Conservation (phyloP, 306 rosid genomes). For the Dryas alaskensis region DNA sequence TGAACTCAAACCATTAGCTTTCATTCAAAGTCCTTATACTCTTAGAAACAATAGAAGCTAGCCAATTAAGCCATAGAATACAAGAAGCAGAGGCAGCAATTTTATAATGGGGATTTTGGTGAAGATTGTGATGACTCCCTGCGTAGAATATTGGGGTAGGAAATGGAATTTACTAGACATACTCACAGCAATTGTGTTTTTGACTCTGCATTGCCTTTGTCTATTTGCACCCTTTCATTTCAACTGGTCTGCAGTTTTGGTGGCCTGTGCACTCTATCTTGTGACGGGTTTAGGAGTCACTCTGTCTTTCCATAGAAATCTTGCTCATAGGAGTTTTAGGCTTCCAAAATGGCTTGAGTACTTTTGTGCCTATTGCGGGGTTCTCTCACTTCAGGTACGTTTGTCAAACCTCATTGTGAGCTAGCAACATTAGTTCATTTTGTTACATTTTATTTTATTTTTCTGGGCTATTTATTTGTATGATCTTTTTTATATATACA, state of each 20-base stretch:
- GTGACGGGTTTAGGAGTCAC: constrained; percentile 71
- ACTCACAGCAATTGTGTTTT: constrained; percentile 48
- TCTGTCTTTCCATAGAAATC: constrained; percentile 69
- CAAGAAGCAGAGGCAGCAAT: too few species aligned
- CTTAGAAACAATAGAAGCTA: too few species aligned
- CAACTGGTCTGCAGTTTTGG: constrained; percentile 62
- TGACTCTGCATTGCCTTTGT: constrained; percentile 49
- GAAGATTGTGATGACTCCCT: not conserved
- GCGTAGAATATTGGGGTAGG: constrained; percentile 43
- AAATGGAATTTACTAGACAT: constrained; percentile 65
- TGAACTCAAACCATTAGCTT: too few species aligned
- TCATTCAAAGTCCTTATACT: too few species aligned
- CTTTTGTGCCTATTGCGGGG: constrained; percentile 69
- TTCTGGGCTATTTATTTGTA: too few species aligned
- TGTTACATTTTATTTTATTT: not conserved
- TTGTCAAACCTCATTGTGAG: too few species aligned
- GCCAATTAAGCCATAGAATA: too few species aligned
- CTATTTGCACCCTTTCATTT: constrained; percentile 68
- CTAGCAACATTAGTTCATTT: not conserved
- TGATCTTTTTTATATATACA: too few species aligned
- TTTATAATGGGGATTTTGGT: not conserved
- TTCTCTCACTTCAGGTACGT: constrained; percentile 66
- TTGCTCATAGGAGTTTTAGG: constrained; percentile 79
- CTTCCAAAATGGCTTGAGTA: constrained; percentile 83
- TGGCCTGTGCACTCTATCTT: constrained; percentile 47